Base-by-base conservation (phyloP, 768 basidiomycete genomes). In the Trametes maxima region DNA sequence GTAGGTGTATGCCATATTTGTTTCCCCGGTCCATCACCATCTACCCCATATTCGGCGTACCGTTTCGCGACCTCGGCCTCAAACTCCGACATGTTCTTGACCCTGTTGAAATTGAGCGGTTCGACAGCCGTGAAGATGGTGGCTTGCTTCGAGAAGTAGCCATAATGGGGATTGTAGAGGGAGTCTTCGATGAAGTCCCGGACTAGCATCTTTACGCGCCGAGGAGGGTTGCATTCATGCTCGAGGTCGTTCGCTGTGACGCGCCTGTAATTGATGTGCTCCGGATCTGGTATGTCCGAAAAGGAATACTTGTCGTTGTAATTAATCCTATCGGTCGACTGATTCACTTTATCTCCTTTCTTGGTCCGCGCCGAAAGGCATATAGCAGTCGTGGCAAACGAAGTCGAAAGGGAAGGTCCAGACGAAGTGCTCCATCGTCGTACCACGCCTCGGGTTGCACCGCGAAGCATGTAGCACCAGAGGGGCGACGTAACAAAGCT, bases 1-100 rank as follows among this genome's bases (percentile, higher is more conserved):
- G 94, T 96, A 0, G 97, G 97, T 1, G 97, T 99, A 75, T 99
- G 97, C 97, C 97, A 99, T 55, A 99, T 78, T 76, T 99, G 96
- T 69, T 85, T 83, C 6, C 94, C 92, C 21, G 88, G 87, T 11
- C 89, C 90, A 39, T 85, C 79, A 64, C 76, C 80, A 67, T 86
- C 82, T 33, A 77, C 75, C 16, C 89, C 89, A 69, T 92, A 90
- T 21, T 81, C 78, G 48, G 83, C 81, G 71, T 98, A 98, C 65
- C 86, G 82, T 65, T 77, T 75, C 6, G 89, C 88, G n/a, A 98
- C 84, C 64, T 85, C 84, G 55, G 87, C 85, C 70, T 95, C 88
- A 65, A 98, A 98, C 60, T 92, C 85, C 0, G 80, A 78, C 16
- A 84, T 80, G 69, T 92, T 85, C 57, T 83, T 81, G 67, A 96